Evolutionary conservation across 768 basidiomycete species (phyloP).

Genomic region (Lentinula edodes): DNA sequence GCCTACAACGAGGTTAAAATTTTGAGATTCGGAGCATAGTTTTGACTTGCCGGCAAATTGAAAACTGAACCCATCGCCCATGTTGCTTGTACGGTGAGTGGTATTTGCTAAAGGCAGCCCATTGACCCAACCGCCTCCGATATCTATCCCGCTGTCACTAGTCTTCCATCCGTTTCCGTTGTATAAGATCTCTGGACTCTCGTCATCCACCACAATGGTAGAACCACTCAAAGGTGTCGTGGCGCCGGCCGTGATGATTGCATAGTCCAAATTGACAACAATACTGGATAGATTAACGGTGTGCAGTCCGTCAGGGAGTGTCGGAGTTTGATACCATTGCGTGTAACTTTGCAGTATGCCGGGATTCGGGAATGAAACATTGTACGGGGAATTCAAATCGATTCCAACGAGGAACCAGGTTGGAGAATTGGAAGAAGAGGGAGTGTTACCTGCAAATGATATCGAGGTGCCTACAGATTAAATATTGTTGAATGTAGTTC

Average conservation of each 20-base stretch:
- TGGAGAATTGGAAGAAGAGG: not conserved
- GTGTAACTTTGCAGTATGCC: not conserved
- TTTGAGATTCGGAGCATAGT: too few species aligned
- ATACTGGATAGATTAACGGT: conserved; percentile 1
- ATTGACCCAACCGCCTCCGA: not conserved
- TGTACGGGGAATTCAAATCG: not conserved
- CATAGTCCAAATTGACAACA: not conserved
- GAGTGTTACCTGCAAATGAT: not conserved
- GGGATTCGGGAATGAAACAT: not conserved
- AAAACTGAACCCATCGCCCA: not conserved
- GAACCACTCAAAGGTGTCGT: not conserved
- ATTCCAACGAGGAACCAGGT: not conserved
- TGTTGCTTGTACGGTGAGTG: not conserved
- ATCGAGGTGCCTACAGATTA: not conserved
- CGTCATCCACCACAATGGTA: not conserved
- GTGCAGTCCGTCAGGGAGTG: not conserved
- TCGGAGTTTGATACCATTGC: conserved; percentile 1
- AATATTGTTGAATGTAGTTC: too few species aligned
- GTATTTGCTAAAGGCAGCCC: not conserved
- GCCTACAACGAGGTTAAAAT: not conserved
- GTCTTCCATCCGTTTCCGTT: not conserved
- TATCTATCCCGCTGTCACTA: not conserved
- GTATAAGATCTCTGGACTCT: not conserved
- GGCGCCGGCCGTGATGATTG: not conserved
- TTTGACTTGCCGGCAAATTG: not conserved